These are phyloP conservation scores for Euclidium syriacum DNA, from an alignment of 345 rosid species.

Conservation along the genomic window DNA sequence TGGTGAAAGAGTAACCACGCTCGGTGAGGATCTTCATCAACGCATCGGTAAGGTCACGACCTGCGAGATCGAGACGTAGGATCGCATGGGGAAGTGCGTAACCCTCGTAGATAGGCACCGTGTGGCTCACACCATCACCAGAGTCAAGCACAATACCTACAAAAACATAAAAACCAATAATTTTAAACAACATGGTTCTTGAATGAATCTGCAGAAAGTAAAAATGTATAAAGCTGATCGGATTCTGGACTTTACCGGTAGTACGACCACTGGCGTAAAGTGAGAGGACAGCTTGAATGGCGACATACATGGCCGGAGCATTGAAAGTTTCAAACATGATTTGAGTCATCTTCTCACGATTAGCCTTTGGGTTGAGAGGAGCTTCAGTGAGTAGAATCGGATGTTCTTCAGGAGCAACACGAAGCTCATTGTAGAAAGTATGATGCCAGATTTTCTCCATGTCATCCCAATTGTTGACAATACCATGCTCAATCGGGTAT, in stretches of 20 bases:
- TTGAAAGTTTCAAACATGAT: slow-evolving; percentile 89
- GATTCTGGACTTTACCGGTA: slow-evolving; percentile 47
- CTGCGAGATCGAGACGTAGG: slow-evolving; percentile 84
- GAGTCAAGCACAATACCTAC: slow-evolving; percentile 89
- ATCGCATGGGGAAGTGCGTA: slow-evolving; percentile 81
- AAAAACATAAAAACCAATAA: not conserved
- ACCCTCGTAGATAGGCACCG: slow-evolving; percentile 80
- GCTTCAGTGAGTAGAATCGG: slow-evolving; percentile 80
- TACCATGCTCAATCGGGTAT: slow-evolving; percentile 84
- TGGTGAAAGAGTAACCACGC: slow-evolving; percentile 89
- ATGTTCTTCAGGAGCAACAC: slow-evolving; percentile 90
- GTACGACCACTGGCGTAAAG: slow-evolving; percentile 96
- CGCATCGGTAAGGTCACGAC: slow-evolving; percentile 76
- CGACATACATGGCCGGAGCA: slow-evolving; percentile 83
- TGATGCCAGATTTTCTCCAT: slow-evolving; percentile 95
- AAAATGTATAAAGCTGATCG: not conserved
- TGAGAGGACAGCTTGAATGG: slow-evolving; percentile 84
- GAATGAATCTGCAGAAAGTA: not conserved
- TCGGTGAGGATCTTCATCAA: slow-evolving; percentile 86
- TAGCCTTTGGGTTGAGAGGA: slow-evolving; percentile 86
- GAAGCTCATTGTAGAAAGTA: slow-evolving; percentile 86
- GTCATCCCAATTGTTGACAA: slow-evolving; percentile 93
- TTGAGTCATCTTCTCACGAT: slow-evolving; percentile 95
- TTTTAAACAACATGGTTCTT: not conserved
- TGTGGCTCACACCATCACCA: slow-evolving; percentile 87